Conservation (phyloP, 495 filamentous ascomycete species). For the Mycothermus thermophilus region DNA sequence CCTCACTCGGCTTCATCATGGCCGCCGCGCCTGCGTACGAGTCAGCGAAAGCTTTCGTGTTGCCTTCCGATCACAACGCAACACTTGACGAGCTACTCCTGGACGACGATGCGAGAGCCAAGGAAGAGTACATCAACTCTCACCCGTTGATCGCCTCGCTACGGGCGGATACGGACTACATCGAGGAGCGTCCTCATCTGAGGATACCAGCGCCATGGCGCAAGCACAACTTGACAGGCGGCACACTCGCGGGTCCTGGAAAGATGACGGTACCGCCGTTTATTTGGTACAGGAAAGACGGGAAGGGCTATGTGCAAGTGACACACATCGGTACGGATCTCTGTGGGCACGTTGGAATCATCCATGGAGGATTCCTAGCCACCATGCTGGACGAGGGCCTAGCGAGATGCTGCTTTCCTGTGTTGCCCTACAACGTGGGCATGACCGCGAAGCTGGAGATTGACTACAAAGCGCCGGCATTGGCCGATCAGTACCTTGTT, state of each 20-base stretch:
- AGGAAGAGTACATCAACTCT: conserved; percentile 58
- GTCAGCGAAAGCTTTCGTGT: conserved; percentile 32
- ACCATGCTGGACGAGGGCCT: conserved; percentile 88
- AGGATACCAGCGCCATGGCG: conserved; percentile 60
- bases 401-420: conserved; percentile 80
- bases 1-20: conserved; percentile 41
- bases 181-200: conserved; percentile 72
- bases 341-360: conserved; percentile 82
- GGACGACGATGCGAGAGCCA: conserved; percentile 44
- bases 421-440: conserved; percentile 75
- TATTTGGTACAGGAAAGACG: conserved; percentile 55
- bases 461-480: conserved; percentile 70
- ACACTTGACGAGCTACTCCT: too few relatives aligned
- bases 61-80: conserved; percentile 49
- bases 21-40: conserved; percentile 33
- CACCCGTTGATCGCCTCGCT: conserved; percentile 58
- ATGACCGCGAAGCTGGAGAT: conserved; percentile 87
- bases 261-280: conserved; percentile 73
- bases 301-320: conserved; percentile 59
- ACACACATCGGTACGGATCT: conserved; percentile 68
- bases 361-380: conserved; percentile 84
- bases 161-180: conserved; percentile 51
- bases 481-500: conserved; percentile 64
- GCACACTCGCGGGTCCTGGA: conserved; percentile 60
- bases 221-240: conserved; percentile 65